phyloP scores from a whole-genome alignment of 768 basidiomycete species.

The Udeniomyces megalosporus region DNA sequence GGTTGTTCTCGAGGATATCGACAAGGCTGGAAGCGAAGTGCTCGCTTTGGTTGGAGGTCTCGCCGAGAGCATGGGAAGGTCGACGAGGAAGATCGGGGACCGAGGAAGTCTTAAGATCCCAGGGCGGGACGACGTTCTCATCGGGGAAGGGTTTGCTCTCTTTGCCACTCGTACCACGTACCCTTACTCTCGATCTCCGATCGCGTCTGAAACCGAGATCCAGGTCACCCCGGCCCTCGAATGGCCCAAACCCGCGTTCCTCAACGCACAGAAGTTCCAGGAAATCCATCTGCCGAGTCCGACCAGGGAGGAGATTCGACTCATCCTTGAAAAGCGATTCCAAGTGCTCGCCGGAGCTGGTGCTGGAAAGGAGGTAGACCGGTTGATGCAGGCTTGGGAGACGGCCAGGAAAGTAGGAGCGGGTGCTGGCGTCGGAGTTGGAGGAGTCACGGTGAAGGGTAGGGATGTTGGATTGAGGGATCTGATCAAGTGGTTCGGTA shows the following conservation, averaged over 20 bases:
- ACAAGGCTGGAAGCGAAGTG: constrained; percentile 75
- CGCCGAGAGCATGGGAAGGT: constrained; percentile 42
- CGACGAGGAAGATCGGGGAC: constrained; percentile 56
- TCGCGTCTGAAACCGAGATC: neutral
- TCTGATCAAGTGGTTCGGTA: constrained; percentile 63
- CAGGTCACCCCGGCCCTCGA: constrained; percentile 28
- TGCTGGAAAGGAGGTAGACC: neutral
- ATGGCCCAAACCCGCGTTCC: constrained; percentile 52
- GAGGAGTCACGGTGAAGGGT: constrained; percentile 26
- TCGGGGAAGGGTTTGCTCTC: constrained; percentile 61
- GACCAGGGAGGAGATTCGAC: constrained; percentile 46
- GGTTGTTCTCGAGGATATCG: constrained; percentile 85
- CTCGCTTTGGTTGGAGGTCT: constrained; percentile 73
- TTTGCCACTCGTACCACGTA: constrained; percentile 70
- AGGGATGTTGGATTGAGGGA: constrained; percentile 50
- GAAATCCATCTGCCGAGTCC: constrained; percentile 53
- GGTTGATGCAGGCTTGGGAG: constrained; percentile 8
- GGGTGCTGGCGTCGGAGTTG: constrained; percentile 19
- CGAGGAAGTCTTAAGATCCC: constrained; percentile 50
- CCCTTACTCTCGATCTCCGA: constrained; percentile 26
- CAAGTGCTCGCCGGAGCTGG: constrained; percentile 35
- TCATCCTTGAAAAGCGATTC: constrained; percentile 55
- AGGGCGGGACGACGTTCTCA: constrained; percentile 54
- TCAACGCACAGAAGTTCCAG: constrained; percentile 67
- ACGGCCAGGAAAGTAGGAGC: neutral